These are phyloP conservation scores for Podosphaera fusca DNA, from an alignment of 2,329 filamentous ascomycete species.

Conservation along the genomic window DNA sequence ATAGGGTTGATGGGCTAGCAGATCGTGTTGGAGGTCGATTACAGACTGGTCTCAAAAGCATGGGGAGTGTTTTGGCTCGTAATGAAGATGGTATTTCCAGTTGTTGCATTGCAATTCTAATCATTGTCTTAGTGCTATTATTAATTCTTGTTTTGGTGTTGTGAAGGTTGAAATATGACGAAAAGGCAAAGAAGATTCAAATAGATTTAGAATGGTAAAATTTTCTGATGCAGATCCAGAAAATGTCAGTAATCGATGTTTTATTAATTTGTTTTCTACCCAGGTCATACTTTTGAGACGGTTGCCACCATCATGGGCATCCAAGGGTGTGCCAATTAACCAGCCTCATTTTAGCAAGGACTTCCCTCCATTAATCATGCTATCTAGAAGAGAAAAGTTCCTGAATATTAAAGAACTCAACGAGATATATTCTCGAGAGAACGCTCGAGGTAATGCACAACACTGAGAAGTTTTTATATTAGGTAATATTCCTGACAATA, in stretches of 20 bases:
- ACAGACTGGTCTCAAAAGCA: slow-evolving; percentile 65
- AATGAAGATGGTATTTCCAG: slow-evolving; percentile 79
- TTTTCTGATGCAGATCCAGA: neutral
- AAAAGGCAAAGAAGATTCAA: neutral
- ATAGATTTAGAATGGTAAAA: neutral
- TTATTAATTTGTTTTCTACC: neutral
- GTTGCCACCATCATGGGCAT: neutral
- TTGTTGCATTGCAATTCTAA: slow-evolving; percentile 76
- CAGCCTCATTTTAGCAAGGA: neutral
- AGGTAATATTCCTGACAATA: neutral
- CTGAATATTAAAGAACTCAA: neutral
- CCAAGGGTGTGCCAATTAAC: neutral
- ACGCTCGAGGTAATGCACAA: neutral
- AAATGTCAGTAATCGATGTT: neutral
- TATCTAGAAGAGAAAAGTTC: neutral
- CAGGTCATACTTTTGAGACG: neutral
- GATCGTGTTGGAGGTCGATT: slow-evolving; percentile 74
- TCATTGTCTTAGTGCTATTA: slow-evolving; percentile 69
- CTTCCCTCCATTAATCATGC: neutral
- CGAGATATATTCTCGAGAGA: neutral
- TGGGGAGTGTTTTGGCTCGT: slow-evolving; percentile 60
- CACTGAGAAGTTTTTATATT: neutral
- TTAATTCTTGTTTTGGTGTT: slow-evolving; percentile 53
- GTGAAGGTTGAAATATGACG: slow-evolving; percentile 14
- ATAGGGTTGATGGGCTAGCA: slow-evolving; percentile 61